A percentile compares a stretch with the other conserved stretches of the same genome.
These are phyloP conservation scores for Ophiostoma ulmi DNA, from an alignment of 2,329 filamentous ascomycete species.

Conservation along the genomic window DNA sequence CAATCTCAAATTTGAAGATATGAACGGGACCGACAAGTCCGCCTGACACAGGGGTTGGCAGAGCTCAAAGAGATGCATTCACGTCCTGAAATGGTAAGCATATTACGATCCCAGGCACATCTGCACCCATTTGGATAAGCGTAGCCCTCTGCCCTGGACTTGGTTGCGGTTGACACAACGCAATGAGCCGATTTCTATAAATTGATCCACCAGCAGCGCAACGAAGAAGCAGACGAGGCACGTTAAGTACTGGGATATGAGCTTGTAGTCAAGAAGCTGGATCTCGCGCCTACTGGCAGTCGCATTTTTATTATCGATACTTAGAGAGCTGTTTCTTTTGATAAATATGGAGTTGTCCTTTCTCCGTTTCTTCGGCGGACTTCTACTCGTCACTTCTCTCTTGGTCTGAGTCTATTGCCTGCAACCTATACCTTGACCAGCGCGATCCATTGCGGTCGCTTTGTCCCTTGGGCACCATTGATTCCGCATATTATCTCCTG, in stretches of 20 bases:
- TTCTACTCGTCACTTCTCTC: slow-evolving; percentile 8
- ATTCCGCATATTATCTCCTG: background rate
- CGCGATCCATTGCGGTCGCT: background rate
- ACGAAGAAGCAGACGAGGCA: background rate
- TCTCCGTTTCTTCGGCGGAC: background rate
- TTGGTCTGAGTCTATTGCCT: background rate
- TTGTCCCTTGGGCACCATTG: background rate
- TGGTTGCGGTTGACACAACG: background rate
- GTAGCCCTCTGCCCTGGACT: slow-evolving; percentile 5
- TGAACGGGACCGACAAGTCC: background rate
- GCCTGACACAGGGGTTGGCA: background rate
- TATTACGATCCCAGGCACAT: background rate
- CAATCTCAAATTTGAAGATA: background rate
- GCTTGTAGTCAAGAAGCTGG: background rate
- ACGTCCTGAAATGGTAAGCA: background rate
- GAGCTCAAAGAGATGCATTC: background rate
- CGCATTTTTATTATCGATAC: background rate
- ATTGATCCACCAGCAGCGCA: background rate
- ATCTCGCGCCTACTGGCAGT: background rate
- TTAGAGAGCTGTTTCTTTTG: background rate
- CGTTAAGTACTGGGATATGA: background rate
- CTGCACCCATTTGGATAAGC: background rate
- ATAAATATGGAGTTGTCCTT: background rate
- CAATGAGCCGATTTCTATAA: background rate
- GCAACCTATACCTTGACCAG: background rate